Base-by-base conservation (phyloP, 352 stramenopile species). In the Phytophthora tentaculata region DNA sequence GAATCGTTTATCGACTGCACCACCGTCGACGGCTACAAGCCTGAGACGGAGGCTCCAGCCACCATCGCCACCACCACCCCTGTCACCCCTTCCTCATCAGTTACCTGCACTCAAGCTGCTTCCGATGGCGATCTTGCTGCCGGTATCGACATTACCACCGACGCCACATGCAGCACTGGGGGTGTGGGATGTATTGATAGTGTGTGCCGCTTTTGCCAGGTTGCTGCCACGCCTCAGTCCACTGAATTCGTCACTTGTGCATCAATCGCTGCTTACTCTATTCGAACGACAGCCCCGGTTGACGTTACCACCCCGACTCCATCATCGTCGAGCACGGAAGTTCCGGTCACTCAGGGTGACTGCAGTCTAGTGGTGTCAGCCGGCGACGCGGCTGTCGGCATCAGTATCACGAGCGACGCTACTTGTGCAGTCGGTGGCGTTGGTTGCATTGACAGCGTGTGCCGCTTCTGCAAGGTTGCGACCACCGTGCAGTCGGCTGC, bases 161-260 rank as follows among this genome's bases (percentile, higher is more conserved):
- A 84, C 16, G 24, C 28, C 7, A 43, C 63, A 10, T 83, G 74
- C 47, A 20, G 9, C 20, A 41, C 6, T n/a, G 76, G 74, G 19
- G 76, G 74, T 37, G n/a, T 75, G 16, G 77, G 77, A 22, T 84
- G 77, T 39, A 73, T 82, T 3, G 59, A 79, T 16, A 52, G 52
- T 7, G 59, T 75, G 0, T 84, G 76, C 61, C 74, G 74, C 32
- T 82, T 75, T 63, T 84, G 76, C 69, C 74, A 84, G 39, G 37
- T 55, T 7, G 56, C 23, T 2, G 41, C 17, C 22, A 80, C 76
- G 1, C 14, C 26, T 17, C 49, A 73, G 47, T 84, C 70, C 2
- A 17, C 47, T 9, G 61, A 63, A 12, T 61, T 84, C 19, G 23
- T 64, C 32, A 55, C 23, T 28, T 77, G 70, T n/a, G 41, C 69